Evolutionary conservation across 1,284 basidiomycete species (phyloP), one percentile per base, ranked within the genome.

Genomic region (Singerocomus rubriflavus): DNA sequence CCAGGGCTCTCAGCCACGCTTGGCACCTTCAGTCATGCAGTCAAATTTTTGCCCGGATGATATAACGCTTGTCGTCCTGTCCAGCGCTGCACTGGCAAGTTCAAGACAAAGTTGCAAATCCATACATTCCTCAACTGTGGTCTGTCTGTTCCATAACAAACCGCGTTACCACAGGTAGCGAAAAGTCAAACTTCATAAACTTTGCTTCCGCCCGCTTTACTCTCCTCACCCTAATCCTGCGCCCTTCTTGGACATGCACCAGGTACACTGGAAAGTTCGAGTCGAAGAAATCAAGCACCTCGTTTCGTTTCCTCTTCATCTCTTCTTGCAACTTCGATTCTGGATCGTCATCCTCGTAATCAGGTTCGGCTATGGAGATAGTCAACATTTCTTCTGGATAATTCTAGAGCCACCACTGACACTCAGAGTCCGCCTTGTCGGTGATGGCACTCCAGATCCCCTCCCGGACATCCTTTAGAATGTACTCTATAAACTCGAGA

Each of bases 161-260:
- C 39, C 58, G 61, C 31, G 42, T 60, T 11, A 48, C 41, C 10
- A 62, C 59, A 36, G 50, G 53, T 48, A 50, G 48, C 30, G 46
- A 42, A 35, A 65, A 65, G 21, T 63, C 59, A 12, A 65, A 59
- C 32, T 26, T 43, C 0, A 50, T 11, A 39, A 65, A 65, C 3
- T 41, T 42, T 1, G 53, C 36, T 13, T 31, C 32, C 35, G 52
- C 61, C 35, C 60, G 40, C 4, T 43, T 33, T 8, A 33, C 49
- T 30, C 63, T 59, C 34, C 26, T 44, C 35, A 64, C 35, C 52
- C 60, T 61, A 2, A 59, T 35, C n/a, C 58, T 36, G 8, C 36
- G 56, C 2, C 45, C 44, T 5, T 51, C 57, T 37, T 40, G 35
- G 31, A 48, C 52, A 11, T 32, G 60, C 4, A 65, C 29, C 41